Conservation (phyloP, 371 early-diverging fungal species). For the Lichtheimia ornata region DNA sequence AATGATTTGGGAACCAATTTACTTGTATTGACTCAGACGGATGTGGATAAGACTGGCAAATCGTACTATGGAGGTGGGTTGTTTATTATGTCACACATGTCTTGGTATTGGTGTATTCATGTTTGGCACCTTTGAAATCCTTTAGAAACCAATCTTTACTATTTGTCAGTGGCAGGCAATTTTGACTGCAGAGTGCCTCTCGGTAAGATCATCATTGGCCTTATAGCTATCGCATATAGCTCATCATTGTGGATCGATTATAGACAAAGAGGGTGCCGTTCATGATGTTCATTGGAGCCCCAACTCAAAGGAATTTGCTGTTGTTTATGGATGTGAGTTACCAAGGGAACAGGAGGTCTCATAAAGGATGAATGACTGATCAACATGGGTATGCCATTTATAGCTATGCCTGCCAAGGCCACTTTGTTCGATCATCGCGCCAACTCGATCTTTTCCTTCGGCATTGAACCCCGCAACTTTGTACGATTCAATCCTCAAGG, state of each 20-base stretch:
- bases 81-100: not conserved
- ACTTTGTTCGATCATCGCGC: constrained; percentile 92
- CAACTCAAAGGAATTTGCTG: constrained; percentile 92
- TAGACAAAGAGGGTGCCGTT: constrained; percentile 89
- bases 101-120: not conserved
- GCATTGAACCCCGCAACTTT: constrained; percentile 83
- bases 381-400: not conserved
- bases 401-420: constrained; percentile 88
- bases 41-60: constrained; percentile 92
- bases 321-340: constrained; percentile 83
- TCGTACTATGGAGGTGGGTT: constrained; percentile 87
- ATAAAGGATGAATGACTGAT: not conserved
- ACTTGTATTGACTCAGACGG: constrained; percentile 90
- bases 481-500: constrained; percentile 91
- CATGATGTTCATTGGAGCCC: constrained; percentile 97
- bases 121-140: not conserved
- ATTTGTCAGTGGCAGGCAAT: constrained; percentile 87
- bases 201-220: constrained; percentile 21
- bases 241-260: not conserved
- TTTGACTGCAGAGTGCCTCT: constrained; percentile 91
- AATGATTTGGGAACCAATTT: constrained; percentile 89
- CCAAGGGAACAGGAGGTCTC: not conserved
- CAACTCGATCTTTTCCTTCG: constrained; percentile 82
- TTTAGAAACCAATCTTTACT: constrained; percentile 91
- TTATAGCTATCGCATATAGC: not conserved